A percentile compares a stretch with the other conserved stretches of the same genome.
phyloP scores from a whole-genome alignment of 148 eudicot genomes.

The Fagopyrum tataricum region DNA sequence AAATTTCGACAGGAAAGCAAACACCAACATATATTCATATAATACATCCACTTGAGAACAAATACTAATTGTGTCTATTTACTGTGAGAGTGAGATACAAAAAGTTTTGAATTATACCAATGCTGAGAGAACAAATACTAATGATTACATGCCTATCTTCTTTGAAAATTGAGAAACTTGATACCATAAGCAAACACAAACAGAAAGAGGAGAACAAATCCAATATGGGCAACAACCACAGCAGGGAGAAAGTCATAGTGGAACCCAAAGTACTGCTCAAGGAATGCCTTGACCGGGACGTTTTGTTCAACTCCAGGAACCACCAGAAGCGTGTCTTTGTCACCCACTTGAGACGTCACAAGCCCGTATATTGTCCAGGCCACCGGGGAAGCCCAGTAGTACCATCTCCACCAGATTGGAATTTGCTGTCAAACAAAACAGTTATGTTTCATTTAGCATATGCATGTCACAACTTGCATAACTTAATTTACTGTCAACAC shows the following conservation, averaged over 20 bases:
- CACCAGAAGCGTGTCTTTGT: conserved; percentile 21
- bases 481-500: too few relatives aligned
- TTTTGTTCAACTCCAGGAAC: conserved; percentile 33
- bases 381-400: conserved; percentile 63
- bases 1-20: too few relatives aligned
- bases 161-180: conserved; percentile 60
- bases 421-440: conserved; percentile 32
- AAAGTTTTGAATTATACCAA: background rate
- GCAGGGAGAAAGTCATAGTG: conserved; percentile 41
- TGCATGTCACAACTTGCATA: too few relatives aligned
- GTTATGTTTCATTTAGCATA: too few relatives aligned
- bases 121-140: too few relatives aligned
- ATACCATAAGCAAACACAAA: conserved; percentile 52
- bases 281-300: conserved; percentile 28
- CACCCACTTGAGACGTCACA: conserved; percentile 61
- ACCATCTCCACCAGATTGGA: conserved; percentile 94
- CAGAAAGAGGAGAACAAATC: conserved; percentile 41
- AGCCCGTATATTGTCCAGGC: conserved; percentile 74
- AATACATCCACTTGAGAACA: too few relatives aligned
- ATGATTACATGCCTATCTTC: conserved; percentile 22
- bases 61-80: too few relatives aligned
- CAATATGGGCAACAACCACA: conserved; percentile 42
- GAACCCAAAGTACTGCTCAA: conserved; percentile 40
- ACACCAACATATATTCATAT: too few relatives aligned
- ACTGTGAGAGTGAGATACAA: background rate